These are phyloP conservation scores for Apiospora sp. DNA, from an alignment of 2,329 filamentous ascomycete genomes.

Conservation along the genomic window DNA sequence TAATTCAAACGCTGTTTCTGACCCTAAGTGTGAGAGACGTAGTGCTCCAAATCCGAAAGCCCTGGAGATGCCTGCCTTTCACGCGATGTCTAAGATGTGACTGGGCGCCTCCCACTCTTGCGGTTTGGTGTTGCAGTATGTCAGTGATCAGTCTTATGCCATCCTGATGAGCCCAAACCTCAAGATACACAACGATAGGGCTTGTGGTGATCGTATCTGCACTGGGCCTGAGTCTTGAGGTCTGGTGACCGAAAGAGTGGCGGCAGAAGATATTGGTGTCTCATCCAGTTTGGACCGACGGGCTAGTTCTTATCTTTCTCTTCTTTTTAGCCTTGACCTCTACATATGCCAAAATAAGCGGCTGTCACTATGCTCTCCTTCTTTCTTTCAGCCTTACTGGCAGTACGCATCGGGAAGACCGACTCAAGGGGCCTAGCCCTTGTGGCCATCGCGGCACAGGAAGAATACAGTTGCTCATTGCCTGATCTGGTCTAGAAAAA, in stretches of 20 bases:
- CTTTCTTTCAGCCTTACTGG: not conserved
- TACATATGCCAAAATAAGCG: not conserved
- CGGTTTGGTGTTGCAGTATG: not conserved
- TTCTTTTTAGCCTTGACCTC: not conserved
- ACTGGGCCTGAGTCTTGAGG: too few relatives aligned
- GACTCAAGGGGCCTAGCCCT: too few relatives aligned
- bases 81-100: too few relatives aligned
- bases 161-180: too few relatives aligned
- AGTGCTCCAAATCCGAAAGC: not conserved
- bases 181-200: too few relatives aligned
- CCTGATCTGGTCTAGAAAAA: too few relatives aligned
- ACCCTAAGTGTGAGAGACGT: not conserved
- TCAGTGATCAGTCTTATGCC: not conserved
- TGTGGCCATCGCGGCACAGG: not conserved
- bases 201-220: too few relatives aligned
- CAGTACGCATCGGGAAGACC: not conserved
- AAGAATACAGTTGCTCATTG: not conserved
- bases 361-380: not conserved
- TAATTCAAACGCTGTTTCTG: not conserved
- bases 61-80: not conserved
- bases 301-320: not conserved
- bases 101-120: not conserved
- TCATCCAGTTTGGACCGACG: not conserved
- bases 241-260: not conserved
- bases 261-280: not conserved